Percentiles rank a stretch among this genome's conserved stretches.
Conservation (phyloP, 129 eudicot species). For the Lactuca saligna region DNA sequence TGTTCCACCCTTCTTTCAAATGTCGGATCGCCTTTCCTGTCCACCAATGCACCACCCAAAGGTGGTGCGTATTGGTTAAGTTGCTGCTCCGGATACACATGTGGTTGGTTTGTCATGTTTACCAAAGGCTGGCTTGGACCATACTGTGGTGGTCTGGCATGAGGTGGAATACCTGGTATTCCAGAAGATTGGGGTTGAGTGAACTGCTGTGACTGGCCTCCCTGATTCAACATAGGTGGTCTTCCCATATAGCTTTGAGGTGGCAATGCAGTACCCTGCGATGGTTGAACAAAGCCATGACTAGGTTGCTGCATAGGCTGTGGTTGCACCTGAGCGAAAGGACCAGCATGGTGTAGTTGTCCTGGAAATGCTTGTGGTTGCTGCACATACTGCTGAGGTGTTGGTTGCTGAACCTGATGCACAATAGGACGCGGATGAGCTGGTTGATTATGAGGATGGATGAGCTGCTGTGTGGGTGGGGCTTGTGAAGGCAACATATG, state of each 20-base stretch:
- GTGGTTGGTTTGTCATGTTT: constrained; percentile 35
- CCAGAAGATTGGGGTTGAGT: constrained; percentile 43
- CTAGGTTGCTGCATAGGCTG: constrained; percentile 48
- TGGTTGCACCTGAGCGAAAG: constrained; percentile 48
- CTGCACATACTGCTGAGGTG: constrained; percentile 56
- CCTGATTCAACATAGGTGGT: constrained; percentile 46
- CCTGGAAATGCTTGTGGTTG: constrained; percentile 55
- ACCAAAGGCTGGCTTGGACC: constrained; percentile 39
- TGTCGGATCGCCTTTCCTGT: constrained; percentile 26
- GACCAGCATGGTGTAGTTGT: constrained; percentile 43
- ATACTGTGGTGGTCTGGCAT: constrained; percentile 43
- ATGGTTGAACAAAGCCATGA: constrained; percentile 36
- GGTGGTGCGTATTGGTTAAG: constrained; percentile 35
- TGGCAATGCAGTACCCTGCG: constrained; percentile 41
- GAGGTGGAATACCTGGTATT: constrained; percentile 43
- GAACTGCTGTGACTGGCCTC: constrained; percentile 34
- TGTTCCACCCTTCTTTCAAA: constrained; percentile 38
- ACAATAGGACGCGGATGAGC: constrained; percentile 61
- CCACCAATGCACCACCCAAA: constrained; percentile 15
- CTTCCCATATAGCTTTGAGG: constrained; percentile 51
- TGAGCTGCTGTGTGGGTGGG: constrained; percentile 47
- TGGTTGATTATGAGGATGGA: constrained; percentile 44
- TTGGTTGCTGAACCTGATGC: constrained; percentile 59
- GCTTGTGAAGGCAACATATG: constrained; percentile 42
- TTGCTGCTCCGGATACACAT: constrained; percentile 36